Conservation (phyloP, 441 rosid species). For the Erodium chrysanthum region DNA sequence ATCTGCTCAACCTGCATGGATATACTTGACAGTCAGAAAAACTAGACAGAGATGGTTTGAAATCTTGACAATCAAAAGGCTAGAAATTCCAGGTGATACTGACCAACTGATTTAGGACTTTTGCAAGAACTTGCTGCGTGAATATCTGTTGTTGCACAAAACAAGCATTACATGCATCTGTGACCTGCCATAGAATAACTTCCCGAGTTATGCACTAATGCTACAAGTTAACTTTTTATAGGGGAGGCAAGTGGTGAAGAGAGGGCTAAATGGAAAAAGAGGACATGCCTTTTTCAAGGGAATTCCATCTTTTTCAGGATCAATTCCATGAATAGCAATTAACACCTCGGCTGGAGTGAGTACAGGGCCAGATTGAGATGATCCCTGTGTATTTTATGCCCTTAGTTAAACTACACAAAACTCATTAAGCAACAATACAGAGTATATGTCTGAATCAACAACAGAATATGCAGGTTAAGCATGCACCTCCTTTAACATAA, state of each 20-base stretch:
- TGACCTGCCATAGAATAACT: slow-evolving; percentile 48
- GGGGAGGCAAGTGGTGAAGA: slow-evolving; percentile 10
- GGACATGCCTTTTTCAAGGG: slow-evolving; percentile 74
- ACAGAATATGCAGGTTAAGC: not conserved
- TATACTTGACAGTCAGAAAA: slow-evolving; percentile 18
- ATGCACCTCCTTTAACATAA: not conserved
- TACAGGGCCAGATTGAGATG: slow-evolving; percentile 56
- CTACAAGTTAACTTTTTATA: slow-evolving; percentile 5
- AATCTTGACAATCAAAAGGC: slow-evolving; percentile 12
- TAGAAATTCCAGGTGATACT: slow-evolving; percentile 22
- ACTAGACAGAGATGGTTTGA: slow-evolving; percentile 14
- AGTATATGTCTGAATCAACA: slow-evolving; percentile 16
- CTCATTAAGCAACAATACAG: slow-evolving; percentile 8
- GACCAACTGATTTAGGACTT: slow-evolving; percentile 97
- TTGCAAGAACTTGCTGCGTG: slow-evolving; percentile 91
- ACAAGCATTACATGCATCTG: slow-evolving; percentile 94
- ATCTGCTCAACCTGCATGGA: slow-evolving; percentile 82
- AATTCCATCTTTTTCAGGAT: slow-evolving; percentile 81
- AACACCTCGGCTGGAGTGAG: slow-evolving; percentile 81
- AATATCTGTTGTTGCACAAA: slow-evolving; percentile 81
- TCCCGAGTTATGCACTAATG: slow-evolving; percentile 16
- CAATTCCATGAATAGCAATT: slow-evolving; percentile 87
- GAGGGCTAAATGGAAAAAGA: slow-evolving; percentile 1
- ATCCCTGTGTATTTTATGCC: slow-evolving; percentile 42
- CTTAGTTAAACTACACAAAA: slow-evolving; percentile 14